Evolutionary conservation across 176 grass and related monocot genomes (phyloP).

Genomic region (Luzula sylvatica): DNA sequence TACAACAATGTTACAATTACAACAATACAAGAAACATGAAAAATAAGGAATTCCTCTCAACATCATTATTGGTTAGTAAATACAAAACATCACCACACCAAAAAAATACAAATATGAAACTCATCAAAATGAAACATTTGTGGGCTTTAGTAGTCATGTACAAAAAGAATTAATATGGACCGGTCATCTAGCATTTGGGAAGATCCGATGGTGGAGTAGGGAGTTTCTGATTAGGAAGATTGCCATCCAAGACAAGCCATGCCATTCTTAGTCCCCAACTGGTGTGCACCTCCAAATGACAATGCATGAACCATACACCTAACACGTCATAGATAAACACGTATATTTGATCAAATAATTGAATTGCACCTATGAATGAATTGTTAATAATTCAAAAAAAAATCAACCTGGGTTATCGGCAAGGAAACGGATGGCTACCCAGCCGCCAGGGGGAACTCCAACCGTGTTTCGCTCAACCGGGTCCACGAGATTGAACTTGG

Average conservation of each 20-base stretch:
- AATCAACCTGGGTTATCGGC: conserved; percentile 51
- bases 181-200: background rate
- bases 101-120: too few relatives aligned
- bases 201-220: background rate
- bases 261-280: conserved; percentile 61
- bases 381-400: background rate
- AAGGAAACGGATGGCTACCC: conserved; percentile 56
- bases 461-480: conserved; percentile 62
- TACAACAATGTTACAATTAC: too few relatives aligned
- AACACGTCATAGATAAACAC: background rate
- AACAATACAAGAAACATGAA: too few relatives aligned
- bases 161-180: too few relatives aligned
- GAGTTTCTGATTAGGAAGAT: background rate
- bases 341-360: background rate
- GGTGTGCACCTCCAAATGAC: background rate
- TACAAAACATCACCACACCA: too few relatives aligned
- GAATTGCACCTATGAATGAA: background rate
- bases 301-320: background rate
- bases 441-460: conserved; percentile 42
- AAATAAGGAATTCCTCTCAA: too few relatives aligned
- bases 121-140: too few relatives aligned
- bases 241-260: background rate
- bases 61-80: too few relatives aligned
- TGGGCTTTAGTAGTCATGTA: too few relatives aligned
- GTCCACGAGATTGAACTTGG: conserved; percentile 65